Evolutionary conservation across 164 flowering plant genomes (phyloP).

Genomic region (Kingdonia uniflora): DNA sequence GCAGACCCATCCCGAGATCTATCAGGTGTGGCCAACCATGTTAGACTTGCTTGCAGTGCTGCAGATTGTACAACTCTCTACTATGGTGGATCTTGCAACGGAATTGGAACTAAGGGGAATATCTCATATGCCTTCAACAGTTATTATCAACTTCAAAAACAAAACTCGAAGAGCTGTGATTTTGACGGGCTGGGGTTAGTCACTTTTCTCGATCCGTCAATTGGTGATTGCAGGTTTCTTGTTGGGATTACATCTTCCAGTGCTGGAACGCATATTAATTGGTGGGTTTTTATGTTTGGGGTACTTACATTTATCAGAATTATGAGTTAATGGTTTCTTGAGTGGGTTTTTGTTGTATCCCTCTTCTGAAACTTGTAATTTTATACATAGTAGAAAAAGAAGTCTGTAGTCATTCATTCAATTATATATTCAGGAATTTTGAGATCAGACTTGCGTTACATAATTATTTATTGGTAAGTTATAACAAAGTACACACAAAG

Average conservation of each 20-base stretch:
- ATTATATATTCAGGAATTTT: too few relatives aligned
- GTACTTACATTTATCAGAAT: constrained; percentile 9
- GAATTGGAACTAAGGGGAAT: constrained; percentile 70
- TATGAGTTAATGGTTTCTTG: background rate
- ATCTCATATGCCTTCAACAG: constrained; percentile 92
- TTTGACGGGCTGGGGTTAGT: constrained; percentile 89
- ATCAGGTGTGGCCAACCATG: constrained; percentile 44
- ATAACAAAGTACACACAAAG: too few relatives aligned
- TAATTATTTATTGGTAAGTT: too few relatives aligned
- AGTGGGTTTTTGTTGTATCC: too few relatives aligned
- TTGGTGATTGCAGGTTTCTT: constrained; percentile 81
- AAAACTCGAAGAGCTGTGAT: constrained; percentile 58
- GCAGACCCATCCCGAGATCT: constrained; percentile 66
- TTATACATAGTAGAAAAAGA: too few relatives aligned
- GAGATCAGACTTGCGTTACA: too few relatives aligned
- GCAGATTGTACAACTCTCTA: constrained; percentile 84
- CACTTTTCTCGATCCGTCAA: constrained; percentile 73
- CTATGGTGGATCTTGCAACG: constrained; percentile 87
- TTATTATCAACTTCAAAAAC: constrained; percentile 77
- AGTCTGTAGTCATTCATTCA: too few relatives aligned
- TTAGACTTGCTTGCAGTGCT: constrained; percentile 62
- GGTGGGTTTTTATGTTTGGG: constrained; percentile 20
- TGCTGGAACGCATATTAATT: background rate
- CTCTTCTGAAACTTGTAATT: too few relatives aligned
- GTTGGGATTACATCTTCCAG: constrained; percentile 47